Evolutionary conservation across 805 yeast species (phyloP), one percentile per base, ranked within the genome.

Genomic region (Naumovozyma dairenensis): DNA sequence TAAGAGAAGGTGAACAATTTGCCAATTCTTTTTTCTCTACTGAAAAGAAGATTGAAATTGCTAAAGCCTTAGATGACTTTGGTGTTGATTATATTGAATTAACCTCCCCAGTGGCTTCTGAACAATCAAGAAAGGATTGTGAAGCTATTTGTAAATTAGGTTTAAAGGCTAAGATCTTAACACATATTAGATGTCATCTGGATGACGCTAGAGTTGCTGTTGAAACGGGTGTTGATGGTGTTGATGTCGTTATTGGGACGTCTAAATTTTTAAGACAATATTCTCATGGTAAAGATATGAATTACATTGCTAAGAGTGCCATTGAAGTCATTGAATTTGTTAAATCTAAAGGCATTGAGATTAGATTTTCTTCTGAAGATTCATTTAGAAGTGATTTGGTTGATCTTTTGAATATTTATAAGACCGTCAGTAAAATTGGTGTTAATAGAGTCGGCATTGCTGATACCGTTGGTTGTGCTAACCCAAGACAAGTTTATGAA

Each of bases 401-500:
- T 38, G 98, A 89, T 57, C 69, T 89, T 57, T 74, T 89, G 55
- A 89, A 89, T 67, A 92, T 89, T 51, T 89, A 89, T 71, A 81
- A 86, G 63, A 86, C 96, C 18, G 98, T 89, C 45, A 94, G 83
- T 69, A 83, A 85, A 67, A 84, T 89, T 49, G 98, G 98, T 53
- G 98, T 89, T 43, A 86, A 92, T 72, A 78, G 98, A 65, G 96
- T 89, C 35, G 98, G 98, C 67, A 89, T 89, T 66, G 98, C 98
- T 48, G 98, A 89, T 61, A 89, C 98, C 24, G 98, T 89, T 37
- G 98, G 98, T 32, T 81, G 97, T 62, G 98, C 98, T 45, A 89
- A 89, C 69, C 98, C 98, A 52, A 79, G 98, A 67, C 97, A 92
- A 66, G 98, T 89, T 39, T 89, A 89, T 62, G 98, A 89, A 67